These are phyloP conservation scores for Emmonsiellopsis sp. DNA, from an alignment of 2,329 filamentous ascomycete species.

Conservation along the genomic window DNA sequence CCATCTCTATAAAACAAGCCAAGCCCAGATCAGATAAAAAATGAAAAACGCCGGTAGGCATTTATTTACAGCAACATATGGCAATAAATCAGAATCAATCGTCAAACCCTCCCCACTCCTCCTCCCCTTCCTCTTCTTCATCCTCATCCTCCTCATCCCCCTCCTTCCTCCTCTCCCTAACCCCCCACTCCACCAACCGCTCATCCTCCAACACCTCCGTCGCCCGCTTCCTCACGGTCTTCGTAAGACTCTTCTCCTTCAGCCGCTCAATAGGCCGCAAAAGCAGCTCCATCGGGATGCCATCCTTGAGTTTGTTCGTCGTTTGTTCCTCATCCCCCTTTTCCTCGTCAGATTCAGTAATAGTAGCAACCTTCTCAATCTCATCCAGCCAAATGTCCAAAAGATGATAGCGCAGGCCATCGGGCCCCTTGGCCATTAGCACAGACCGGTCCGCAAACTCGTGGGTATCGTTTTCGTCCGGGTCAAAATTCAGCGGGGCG, in stretches of 20 bases:
- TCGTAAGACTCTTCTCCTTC: constrained; percentile 51
- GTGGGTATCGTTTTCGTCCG: constrained; percentile 15
- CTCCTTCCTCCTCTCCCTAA: constrained; percentile 31
- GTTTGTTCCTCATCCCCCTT: constrained; percentile 19
- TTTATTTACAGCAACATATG: neutral
- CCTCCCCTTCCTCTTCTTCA: constrained; percentile 38
- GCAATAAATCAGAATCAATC: constrained; percentile 34
- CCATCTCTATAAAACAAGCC: neutral
- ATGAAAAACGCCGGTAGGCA: neutral
- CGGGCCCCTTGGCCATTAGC: constrained; percentile 54
- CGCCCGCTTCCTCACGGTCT: constrained; percentile 61
- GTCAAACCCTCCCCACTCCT: constrained; percentile 61
- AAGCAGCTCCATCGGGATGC: constrained; percentile 32
- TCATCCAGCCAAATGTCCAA: constrained; percentile 91
- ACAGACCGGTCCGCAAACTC: constrained; percentile 2
- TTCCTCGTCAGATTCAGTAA: constrained; percentile 20
- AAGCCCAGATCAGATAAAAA: too few species aligned
- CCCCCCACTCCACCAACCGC: constrained; percentile 56
- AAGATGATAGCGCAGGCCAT: constrained; percentile 77
- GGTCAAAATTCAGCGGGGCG: constrained; percentile 28
- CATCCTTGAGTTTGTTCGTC: constrained; percentile 25
- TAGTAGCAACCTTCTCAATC: constrained; percentile 59
- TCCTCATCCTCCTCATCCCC: constrained; percentile 29
- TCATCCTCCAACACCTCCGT: constrained; percentile 65
- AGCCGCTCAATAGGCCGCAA: constrained; percentile 37